Base-by-base conservation (phyloP, 2,329 filamentous ascomycete genomes). In the Xylariaceae sp. region DNA sequence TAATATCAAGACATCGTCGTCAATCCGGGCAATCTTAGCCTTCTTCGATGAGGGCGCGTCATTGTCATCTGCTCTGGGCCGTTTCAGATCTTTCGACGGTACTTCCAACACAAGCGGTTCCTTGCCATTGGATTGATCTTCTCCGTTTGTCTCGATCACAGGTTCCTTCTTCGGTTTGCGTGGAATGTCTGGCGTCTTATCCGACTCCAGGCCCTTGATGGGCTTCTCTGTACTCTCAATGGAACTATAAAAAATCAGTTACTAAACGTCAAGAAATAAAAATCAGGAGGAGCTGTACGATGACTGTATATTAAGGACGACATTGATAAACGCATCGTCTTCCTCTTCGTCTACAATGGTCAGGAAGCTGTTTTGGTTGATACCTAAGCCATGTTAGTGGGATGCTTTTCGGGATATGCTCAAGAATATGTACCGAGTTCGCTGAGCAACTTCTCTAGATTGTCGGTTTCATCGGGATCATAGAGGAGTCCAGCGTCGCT, bases 381-480 rank as follows among this genome's bases (percentile, higher is more conserved):
- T 84, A 9, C 88, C 83, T 86, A 62, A 62, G 63, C 13, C 47
- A 48, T 17, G 62, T 73, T 71, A 72, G 68, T 41, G 62, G 35
- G 23, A 18, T 4, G 57, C 58, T 50, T 13, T n/a, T 34, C 30
- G 10, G 30, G 15, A 54, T 58, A 23, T 55, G 17, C 50, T 30
- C 2, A 30, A 57, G 17, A 52, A 35, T 11, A 62, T 76, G 67
- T 77, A 84, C 85, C 89, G 7, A 97, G 80, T 17, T 96, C 89
- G 30, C 75, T 80, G 54, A 99, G 81, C 61, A 88, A 92, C 77
- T 91, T 95, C 1, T 79, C 74, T 0, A 97, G 77, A 68, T 97
- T 95, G 59, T 95, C 90, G 3, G 90, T 90, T 68, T 96, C 85
- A 58, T 97, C 94, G 0, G 87, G 84, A 68, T 97, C 94, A 68